phyloP scores from a whole-genome alignment of 495 filamentous ascomycete genomes.

The Platismatia glauca region DNA sequence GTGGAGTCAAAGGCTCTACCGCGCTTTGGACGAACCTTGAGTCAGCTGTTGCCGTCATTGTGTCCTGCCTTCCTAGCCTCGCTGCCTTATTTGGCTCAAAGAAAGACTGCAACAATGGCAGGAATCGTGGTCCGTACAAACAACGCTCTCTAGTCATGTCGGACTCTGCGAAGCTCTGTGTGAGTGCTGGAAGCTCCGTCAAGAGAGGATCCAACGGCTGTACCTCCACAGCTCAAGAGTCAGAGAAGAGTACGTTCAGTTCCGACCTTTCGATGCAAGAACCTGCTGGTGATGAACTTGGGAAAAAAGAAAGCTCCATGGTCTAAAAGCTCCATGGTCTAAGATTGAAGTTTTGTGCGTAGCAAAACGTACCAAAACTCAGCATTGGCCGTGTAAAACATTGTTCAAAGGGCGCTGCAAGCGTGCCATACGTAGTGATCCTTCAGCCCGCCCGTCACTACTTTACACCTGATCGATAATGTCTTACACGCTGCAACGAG shows the following conservation, averaged over 20 bases:
- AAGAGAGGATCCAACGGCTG: neutral
- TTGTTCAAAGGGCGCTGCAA: neutral
- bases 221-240: neutral
- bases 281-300: neutral
- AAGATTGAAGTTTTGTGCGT: neutral
- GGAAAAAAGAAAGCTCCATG: neutral
- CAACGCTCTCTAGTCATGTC: neutral
- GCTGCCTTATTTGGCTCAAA: neutral
- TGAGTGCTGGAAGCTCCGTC: neutral
- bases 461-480: neutral
- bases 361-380: neutral
- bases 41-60: slow-evolving; percentile 6
- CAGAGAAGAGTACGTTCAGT: neutral
- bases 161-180: neutral
- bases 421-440: neutral
- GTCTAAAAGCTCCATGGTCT: no score
- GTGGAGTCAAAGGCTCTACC: neutral
- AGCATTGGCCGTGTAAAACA: neutral
- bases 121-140: neutral
- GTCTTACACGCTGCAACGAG: neutral
- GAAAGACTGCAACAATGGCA: neutral
- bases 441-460: no score
- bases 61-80: slow-evolving; percentile 4
- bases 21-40: slow-evolving; percentile 9
- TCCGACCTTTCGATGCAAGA: neutral